These are phyloP conservation scores for Acanthamoeba healyi DNA, from an alignment of 208 protist species.

Conservation along the genomic window DNA sequence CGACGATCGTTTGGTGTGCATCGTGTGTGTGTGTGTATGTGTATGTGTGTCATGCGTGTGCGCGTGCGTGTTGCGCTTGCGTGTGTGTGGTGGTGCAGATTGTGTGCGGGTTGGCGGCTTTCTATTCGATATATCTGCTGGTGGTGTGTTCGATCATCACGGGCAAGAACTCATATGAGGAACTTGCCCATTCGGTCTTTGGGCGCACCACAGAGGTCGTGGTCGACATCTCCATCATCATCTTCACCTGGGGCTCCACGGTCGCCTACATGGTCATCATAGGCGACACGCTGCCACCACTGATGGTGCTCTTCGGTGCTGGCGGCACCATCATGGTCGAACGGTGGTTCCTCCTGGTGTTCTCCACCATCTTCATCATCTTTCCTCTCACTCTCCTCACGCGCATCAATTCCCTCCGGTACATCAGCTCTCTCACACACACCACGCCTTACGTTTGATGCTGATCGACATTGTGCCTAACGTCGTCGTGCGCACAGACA, in stretches of 20 bases:
- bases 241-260: constrained; percentile 45
- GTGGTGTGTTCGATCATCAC: constrained; percentile 1
- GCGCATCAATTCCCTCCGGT: constrained; percentile 23
- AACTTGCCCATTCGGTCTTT: constrained; percentile 20
- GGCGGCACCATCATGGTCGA: background rate
- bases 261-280: constrained; percentile 70
- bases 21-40: no score
- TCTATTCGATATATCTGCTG: constrained; percentile 48
- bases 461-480: background rate
- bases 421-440: background rate
- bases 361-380: constrained; percentile 53
- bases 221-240: constrained; percentile 54
- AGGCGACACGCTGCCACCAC: constrained; percentile 41
- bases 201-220: constrained; percentile 22
- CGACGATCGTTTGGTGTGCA: no score
- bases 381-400: constrained; percentile 37
- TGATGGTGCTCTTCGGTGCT: constrained; percentile 34
- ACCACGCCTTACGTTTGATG: background rate
- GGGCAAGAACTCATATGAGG: constrained; percentile 31
- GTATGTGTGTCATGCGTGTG: no score
- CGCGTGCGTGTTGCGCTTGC: no score
- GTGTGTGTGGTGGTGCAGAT: no score
- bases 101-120: constrained; percentile 11
- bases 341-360: constrained; percentile 41
- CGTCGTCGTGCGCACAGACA: background rate